Percentiles rank a stretch among this genome's conserved stretches.
These are phyloP conservation scores for Mallotus nudiflorus DNA, from an alignment of 345 rosid species.

Conservation along the genomic window DNA sequence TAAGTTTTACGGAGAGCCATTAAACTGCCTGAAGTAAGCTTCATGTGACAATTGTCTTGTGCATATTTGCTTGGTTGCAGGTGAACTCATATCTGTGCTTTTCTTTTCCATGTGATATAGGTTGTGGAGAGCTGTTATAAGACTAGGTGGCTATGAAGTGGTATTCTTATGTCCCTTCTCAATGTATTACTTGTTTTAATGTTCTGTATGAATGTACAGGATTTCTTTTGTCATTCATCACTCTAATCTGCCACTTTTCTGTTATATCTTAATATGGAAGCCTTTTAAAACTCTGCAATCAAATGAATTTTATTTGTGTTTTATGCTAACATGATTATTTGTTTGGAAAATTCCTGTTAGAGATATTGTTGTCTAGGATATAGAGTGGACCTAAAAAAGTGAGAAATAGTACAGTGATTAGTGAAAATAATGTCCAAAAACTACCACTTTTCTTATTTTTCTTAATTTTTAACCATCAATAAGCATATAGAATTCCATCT, in stretches of 20 bases:
- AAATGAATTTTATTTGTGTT: background rate
- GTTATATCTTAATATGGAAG: background rate
- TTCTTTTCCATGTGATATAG: conserved; percentile 42
- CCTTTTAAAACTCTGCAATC: background rate
- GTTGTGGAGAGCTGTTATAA: conserved; percentile 80
- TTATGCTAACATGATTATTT: background rate
- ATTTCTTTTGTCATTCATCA: background rate
- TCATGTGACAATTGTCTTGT: conserved; percentile 20
- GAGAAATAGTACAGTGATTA: too few species aligned
- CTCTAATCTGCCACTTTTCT: background rate
- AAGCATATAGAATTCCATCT: background rate
- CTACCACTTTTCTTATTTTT: background rate
- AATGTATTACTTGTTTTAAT: background rate
- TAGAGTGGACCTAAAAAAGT: background rate
- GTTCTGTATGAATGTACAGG: background rate
- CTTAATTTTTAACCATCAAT: background rate
- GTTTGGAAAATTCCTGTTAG: background rate
- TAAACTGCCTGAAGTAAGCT: conserved; percentile 76
- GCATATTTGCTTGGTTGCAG: conserved; percentile 2
- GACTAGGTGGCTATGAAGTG: conserved; percentile 87
- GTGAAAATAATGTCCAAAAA: background rate
- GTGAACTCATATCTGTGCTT: conserved; percentile 19
- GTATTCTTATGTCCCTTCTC: conserved; percentile 36
- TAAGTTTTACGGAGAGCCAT: conserved; percentile 71
- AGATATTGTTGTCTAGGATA: background rate